Evolutionary conservation across 2,329 filamentous ascomycete species (phyloP).

Genomic region (Stagonosporopsis chrysanthemi): DNA sequence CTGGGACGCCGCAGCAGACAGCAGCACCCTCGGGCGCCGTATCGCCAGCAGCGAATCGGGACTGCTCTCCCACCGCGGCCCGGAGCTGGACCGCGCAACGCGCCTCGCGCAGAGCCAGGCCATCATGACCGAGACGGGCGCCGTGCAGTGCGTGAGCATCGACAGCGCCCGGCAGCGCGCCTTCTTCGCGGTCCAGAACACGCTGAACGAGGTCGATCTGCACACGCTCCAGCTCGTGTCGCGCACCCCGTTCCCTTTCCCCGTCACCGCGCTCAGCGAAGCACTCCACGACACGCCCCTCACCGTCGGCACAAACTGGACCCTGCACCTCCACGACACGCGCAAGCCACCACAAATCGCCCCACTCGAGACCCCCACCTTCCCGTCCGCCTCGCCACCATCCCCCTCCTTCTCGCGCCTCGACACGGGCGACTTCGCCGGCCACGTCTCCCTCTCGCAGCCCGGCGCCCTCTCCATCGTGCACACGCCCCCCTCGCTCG

Average conservation of each 20-base stretch:
- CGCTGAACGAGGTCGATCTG: constrained; percentile 83
- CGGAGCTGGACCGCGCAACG: constrained; percentile 52
- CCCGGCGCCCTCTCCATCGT: constrained; percentile 84
- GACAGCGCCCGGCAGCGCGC: constrained; percentile 72
- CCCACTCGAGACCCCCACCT: constrained; percentile 39
- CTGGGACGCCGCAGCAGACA: constrained; percentile 68
- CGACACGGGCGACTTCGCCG: constrained; percentile 56
- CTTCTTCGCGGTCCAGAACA: constrained; percentile 80
- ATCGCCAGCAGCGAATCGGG: constrained; percentile 71
- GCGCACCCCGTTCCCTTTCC: constrained; percentile 77
- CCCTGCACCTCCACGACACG: constrained; percentile 83
- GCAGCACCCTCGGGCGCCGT: constrained; percentile 70
- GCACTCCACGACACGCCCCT: constrained; percentile 72
- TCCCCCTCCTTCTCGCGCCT: constrained; percentile 49
- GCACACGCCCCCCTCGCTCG: constrained; percentile 70
- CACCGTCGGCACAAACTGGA: constrained; percentile 82
- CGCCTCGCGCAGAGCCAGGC: constrained; percentile 55
- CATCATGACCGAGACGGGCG: constrained; percentile 72
- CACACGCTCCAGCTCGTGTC: constrained; percentile 73
- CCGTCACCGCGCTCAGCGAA: constrained; percentile 82
- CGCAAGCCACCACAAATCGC: constrained; percentile 52
- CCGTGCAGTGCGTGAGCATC: constrained; percentile 84
- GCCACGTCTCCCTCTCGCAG: constrained; percentile 77
- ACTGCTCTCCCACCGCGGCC: constrained; percentile 68
- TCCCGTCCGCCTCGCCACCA: constrained; percentile 23